A percentile compares a stretch with the other conserved stretches of the same genome.
phyloP scores from a whole-genome alignment of 768 basidiomycete species.

The Macrocybe gigantea region DNA sequence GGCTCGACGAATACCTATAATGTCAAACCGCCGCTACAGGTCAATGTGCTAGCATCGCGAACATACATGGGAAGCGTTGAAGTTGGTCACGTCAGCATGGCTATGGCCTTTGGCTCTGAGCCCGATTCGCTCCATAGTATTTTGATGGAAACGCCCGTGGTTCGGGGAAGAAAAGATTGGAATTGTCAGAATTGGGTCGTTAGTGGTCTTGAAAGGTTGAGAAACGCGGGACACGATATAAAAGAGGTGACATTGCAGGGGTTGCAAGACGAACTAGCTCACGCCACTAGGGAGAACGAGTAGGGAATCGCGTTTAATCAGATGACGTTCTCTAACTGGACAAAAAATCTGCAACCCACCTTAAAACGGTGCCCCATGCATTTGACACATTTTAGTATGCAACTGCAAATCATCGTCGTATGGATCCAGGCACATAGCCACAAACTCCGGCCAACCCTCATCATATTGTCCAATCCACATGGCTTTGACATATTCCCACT shows the following conservation, averaged over 20 bases:
- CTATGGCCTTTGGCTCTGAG: background rate
- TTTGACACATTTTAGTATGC: conserved; percentile 2
- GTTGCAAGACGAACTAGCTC: background rate
- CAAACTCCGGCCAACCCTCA: conserved; percentile 5
- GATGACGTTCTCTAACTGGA: too few species aligned
- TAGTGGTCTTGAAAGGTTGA: background rate
- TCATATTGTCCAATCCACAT: conserved; percentile 4
- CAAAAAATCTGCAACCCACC: background rate
- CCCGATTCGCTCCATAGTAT: background rate
- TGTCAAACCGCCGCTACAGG: background rate
- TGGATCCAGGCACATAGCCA: conserved; percentile 3
- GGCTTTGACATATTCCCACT: conserved; percentile 7
- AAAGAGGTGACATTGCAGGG: background rate
- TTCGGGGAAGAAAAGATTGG: background rate
- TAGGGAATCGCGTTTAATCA: background rate
- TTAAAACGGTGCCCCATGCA: conserved; percentile 5
- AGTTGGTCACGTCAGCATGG: background rate
- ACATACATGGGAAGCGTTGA: conserved; percentile 2
- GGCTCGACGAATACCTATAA: conserved; percentile 1
- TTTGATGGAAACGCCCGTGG: background rate
- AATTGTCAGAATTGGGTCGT: conserved; percentile 4
- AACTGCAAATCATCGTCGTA: conserved; percentile 3
- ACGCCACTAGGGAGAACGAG: background rate
- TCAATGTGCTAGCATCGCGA: background rate
- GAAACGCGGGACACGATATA: conserved; percentile 1